Evolutionary conservation across 306 rosid genomes (phyloP).

Genomic region (Malus orientalis): DNA sequence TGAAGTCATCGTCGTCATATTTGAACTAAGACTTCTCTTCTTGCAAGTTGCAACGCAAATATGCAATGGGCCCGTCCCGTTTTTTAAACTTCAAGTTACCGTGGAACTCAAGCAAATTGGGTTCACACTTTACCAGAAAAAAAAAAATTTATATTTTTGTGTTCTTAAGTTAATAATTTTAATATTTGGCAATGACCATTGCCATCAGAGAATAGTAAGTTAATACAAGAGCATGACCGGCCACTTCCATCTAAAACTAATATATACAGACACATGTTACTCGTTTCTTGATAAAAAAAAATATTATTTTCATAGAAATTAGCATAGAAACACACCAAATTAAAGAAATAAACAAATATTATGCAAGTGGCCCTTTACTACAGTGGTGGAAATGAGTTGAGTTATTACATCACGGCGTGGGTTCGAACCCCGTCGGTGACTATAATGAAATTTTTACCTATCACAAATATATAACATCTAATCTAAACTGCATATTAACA

Average conservation of each 20-base stretch:
- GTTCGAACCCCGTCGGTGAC: no score
- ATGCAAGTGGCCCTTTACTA: no score
- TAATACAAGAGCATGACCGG: neutral
- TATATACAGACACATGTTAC: neutral
- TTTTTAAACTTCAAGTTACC: neutral
- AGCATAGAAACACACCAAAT: neutral
- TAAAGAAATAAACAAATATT: no score
- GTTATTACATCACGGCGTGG: fast-evolving
- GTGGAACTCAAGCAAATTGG: neutral
- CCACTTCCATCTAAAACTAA: neutral
- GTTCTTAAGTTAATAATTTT: neutral
- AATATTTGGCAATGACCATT: neutral
- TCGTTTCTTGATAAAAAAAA: neutral
- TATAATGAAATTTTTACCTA: neutral
- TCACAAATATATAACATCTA: neutral
- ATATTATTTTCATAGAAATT: neutral
- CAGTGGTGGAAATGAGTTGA: no score
- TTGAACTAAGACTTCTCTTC: neutral
- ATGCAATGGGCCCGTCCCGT: neutral
- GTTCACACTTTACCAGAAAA: neutral
- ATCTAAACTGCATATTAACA: no score
- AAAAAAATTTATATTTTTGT: neutral
- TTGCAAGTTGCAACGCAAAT: neutral
- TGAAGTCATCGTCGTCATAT: neutral
- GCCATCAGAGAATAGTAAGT: neutral